phyloP scores from a whole-genome alignment of 2,329 filamentous ascomycete genomes.

The Dissoconium aciculare region DNA sequence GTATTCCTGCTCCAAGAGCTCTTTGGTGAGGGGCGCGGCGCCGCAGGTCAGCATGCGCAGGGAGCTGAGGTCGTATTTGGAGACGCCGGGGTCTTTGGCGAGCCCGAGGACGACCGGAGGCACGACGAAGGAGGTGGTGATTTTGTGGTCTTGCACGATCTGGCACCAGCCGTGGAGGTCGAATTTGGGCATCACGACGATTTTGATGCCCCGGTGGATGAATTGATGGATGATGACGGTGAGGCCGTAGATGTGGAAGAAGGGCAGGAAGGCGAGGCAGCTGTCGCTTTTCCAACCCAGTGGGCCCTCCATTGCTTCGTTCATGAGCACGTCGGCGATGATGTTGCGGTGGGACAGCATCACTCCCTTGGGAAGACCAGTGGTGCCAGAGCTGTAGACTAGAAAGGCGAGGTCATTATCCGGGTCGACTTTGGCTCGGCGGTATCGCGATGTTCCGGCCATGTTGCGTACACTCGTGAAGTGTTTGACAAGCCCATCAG shows the following conservation, averaged over 20 bases:
- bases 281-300: conserved; percentile 49
- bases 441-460: conserved; percentile 42
- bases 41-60: conserved; percentile 77
- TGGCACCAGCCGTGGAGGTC: conserved; percentile 65
- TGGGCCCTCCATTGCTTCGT: conserved; percentile 23
- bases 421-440: conserved; percentile 48
- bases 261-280: conserved; percentile 65
- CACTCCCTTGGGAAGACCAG: conserved; percentile 83
- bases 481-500: conserved; percentile 47
- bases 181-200: conserved; percentile 64
- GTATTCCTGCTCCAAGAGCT: conserved; percentile 65
- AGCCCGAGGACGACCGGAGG: conserved; percentile 72
- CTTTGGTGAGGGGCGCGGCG: conserved; percentile 67
- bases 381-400: conserved; percentile 81
- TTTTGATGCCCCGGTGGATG: conserved; percentile 48
- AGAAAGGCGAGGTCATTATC: conserved; percentile 65
- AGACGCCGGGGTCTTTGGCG: conserved; percentile 61
- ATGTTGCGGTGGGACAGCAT: conserved; percentile 75
- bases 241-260: conserved; percentile 78
- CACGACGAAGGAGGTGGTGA: conserved; percentile 70
- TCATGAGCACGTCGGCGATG: conserved; percentile 48
- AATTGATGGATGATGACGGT: conserved; percentile 57
- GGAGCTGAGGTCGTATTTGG: conserved; percentile 64
- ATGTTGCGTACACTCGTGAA: conserved; percentile 56
- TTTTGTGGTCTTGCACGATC: conserved; percentile 56